Evolutionary conservation across 2,329 filamentous ascomycete species (phyloP), one percentile per base, ranked within the genome.

Genomic region (Thelonectria olida): DNA sequence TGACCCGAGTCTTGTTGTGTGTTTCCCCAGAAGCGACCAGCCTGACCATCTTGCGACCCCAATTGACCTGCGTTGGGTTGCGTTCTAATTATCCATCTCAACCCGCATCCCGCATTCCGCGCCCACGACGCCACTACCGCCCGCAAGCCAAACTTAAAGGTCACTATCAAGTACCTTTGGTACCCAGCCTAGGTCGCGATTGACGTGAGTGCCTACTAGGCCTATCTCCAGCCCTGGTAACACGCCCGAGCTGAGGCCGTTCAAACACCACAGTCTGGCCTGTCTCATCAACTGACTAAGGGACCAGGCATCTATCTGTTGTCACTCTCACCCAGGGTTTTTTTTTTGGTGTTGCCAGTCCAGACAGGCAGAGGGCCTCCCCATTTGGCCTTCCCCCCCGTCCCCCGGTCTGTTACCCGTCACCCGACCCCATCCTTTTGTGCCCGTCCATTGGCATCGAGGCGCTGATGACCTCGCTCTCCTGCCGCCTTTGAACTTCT

Each of bases 371-470:
- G 27, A 39, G 62, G 69, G 64, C 66, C 68, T 67, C 70, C 67
- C 71, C 64, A 68, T 64, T 68, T 57, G 51, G 62, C 50, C 58
- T 59, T 42, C 60, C 56, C 61, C 49, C 49, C 49, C 31, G 31
- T 34, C 31, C 58, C 58, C 58, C 58, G 58, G 57, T 51, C 58
- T 45, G 69, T 70, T 72, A 74, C 62, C 71, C 52, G 67, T 71
- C 73, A 75, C 63, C 71, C 64, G 72, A 73, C 73, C 70, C 70
- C 67, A 68, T 69, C 66, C 65, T 74, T 66, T 44, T 23, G 22
- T 47, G 39, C 61, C 58, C 58, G 67, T 67, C 67, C 61, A 71
- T 65, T 65, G 60, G 66, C 63, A 64, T 67, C 66, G 58, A 72
- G 67, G 70, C 69, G 67, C 71, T 68, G 71, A 73, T 72, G 67